Base-by-base conservation (phyloP, 2,329 filamentous ascomycete species). In the Biscogniauxia sp. region DNA sequence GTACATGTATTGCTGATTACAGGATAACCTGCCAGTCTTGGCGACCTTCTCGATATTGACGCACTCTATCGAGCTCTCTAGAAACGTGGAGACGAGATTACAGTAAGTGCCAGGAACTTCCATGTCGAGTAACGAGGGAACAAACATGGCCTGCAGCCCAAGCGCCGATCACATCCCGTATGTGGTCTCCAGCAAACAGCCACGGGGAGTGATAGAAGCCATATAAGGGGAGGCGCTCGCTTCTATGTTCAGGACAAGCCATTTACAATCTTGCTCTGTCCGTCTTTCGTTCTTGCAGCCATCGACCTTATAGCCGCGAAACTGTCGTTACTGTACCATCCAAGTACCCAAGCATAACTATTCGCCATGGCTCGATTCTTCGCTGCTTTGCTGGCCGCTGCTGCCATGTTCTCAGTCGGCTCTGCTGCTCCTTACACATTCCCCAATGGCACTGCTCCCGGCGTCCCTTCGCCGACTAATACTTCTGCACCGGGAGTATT, bases 311-410 rank as follows among this genome's bases (percentile, higher is more conserved):
- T 20, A 57, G 59, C 56, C 25, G 51, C 54, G 45, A n/a, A 58
- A 55, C 52, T 51, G 15, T 65, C 61, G 51, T 26, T 61, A 56
- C 55, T 59, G 25, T 17, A 54, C 45, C 55, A 41, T 28, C 13
- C 23, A 20, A 54, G 25, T 58, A 52, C 19, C 17, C 25, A 7
- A 59, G 53, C 51, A 62, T 58, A 20, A 28, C 56, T 53, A 64
- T n/a, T n/a, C n/a, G 57, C 62, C 54, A 72, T 72, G 70, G 68
- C 70, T 60, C 69, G 68, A 20, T 70, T 72, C 65, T 64, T 72
- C 63, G 62, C 69, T 66, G 64, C 65, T 60, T 56, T 72, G 32
- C 58, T 72, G 66, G 69, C 70, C 57, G 64, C 59, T 51, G 66
- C 62, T 52, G 69, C 69, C 63, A 64, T 70, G 61, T 54, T 71